A percentile compares a stretch with the other conserved stretches of the same genome.
Conservation (phyloP, 108 stramenopile species). For the Thalassiosira profunda region DNA sequence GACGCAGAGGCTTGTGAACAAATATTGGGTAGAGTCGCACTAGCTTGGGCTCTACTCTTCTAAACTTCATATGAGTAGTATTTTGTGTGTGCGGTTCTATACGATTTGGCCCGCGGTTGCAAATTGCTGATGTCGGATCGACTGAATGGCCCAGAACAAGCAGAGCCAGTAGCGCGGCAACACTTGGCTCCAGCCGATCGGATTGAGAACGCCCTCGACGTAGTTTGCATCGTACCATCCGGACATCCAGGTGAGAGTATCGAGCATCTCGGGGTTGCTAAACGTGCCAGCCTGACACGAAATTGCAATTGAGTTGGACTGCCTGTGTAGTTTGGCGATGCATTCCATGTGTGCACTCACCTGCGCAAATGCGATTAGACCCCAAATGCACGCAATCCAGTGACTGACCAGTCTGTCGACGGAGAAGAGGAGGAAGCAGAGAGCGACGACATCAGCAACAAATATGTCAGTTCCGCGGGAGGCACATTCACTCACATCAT, state of each 20-base stretch:
- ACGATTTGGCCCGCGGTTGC: too few relatives aligned
- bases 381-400: slow-evolving; percentile 34
- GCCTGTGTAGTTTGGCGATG: too few relatives aligned
- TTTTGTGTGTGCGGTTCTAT: too few relatives aligned
- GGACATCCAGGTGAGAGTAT: slow-evolving; percentile 56
- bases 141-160: slow-evolving; percentile 57
- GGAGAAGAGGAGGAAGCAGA: background rate
- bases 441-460: background rate
- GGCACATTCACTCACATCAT: slow-evolving; percentile 8
- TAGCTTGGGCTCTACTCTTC: too few relatives aligned
- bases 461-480: background rate
- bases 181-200: slow-evolving; percentile 40
- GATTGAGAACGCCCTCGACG: slow-evolving; percentile 49
- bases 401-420: slow-evolving; percentile 11
- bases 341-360: slow-evolving; percentile 8
- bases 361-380: slow-evolving; percentile 36
- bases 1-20: too few relatives aligned
- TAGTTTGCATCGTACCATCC: slow-evolving; percentile 30
- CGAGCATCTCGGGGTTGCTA: background rate
- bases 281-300: slow-evolving; percentile 42
- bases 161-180: slow-evolving; percentile 50
- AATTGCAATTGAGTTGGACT: too few relatives aligned
- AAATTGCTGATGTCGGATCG: too few relatives aligned
- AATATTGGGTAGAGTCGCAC: too few relatives aligned
- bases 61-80: too few relatives aligned